These are phyloP conservation scores for Spergularia bocconei DNA, from an alignment of 148 eudicot genomes.

Conservation along the genomic window DNA sequence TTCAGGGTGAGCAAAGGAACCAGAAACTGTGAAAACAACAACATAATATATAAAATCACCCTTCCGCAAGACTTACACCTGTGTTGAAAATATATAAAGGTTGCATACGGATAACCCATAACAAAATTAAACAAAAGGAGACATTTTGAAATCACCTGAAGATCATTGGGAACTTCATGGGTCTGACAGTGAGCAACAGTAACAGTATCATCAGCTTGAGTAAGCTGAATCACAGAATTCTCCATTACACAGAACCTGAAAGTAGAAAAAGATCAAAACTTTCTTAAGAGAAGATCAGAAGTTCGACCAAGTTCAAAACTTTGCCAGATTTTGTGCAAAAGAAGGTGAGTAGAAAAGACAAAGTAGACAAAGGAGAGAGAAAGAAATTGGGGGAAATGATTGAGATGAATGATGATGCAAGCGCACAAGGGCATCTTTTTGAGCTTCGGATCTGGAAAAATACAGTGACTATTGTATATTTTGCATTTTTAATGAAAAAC, in stretches of 20 bases:
- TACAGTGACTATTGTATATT: too few relatives aligned
- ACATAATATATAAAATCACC: too few relatives aligned
- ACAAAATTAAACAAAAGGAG: too few relatives aligned
- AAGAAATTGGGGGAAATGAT: conserved; percentile 17
- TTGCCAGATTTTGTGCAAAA: conserved; percentile 5
- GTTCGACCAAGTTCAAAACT: conserved; percentile 6
- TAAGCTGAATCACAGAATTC: conserved; percentile 17
- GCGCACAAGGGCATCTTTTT: conserved; percentile 29
- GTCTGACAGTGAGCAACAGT: conserved; percentile 13
- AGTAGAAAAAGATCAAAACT: neutral
- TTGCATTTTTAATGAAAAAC: too few relatives aligned
- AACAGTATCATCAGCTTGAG: conserved; percentile 7
- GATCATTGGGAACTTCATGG: neutral
- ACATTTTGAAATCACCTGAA: conserved; percentile 22
- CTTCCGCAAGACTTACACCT: too few relatives aligned
- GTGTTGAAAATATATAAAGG: too few relatives aligned
- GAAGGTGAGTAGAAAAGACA: neutral
- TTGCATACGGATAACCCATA: too few relatives aligned
- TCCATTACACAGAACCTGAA: conserved; percentile 20
- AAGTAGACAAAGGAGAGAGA: conserved; percentile 9
- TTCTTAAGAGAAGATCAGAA: neutral
- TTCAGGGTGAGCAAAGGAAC: neutral
- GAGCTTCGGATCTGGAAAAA: conserved; percentile 31
- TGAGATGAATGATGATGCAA: conserved; percentile 13
- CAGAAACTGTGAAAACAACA: neutral